Percentiles rank a stretch among this genome's conserved stretches.
These are phyloP conservation scores for Yamadazyma dendronema DNA, from an alignment of 1,139 yeast genomes.

Conservation along the genomic window DNA sequence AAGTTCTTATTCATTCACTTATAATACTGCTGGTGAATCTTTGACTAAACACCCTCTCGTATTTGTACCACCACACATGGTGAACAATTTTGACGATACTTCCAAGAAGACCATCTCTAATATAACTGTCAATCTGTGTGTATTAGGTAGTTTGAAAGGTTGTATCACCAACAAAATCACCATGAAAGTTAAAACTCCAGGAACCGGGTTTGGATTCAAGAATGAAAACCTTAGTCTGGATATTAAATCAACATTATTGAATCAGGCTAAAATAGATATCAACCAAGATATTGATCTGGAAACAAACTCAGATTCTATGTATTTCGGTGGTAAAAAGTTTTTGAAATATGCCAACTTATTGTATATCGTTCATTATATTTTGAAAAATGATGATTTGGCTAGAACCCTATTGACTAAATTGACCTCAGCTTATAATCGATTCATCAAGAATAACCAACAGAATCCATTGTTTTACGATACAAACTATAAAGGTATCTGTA, in stretches of 20 bases:
- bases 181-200: conserved; percentile 37
- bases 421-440: conserved; percentile 52
- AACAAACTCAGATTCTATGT: conserved; percentile 46
- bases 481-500: conserved; percentile 62
- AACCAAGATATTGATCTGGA: conserved; percentile 54
- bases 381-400: conserved; percentile 44
- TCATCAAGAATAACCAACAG: conserved; percentile 50
- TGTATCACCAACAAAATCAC: conserved; percentile 45
- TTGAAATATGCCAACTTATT: conserved; percentile 67
- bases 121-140: conserved; percentile 48
- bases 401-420: conserved; percentile 40
- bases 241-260: conserved; percentile 31
- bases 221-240: conserved; percentile 12
- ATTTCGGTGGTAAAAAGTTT: conserved; percentile 58
- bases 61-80: conserved; percentile 69
- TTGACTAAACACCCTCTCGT: conserved; percentile 46
- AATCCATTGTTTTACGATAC: conserved; percentile 59
- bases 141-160: conserved; percentile 61
- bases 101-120: conserved; percentile 38
- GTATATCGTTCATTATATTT: conserved; percentile 51
- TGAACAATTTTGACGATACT: conserved; percentile 39
- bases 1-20: conserved; percentile 49
- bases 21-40: conserved; percentile 49
- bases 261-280: conserved; percentile 32
- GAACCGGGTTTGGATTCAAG: conserved; percentile 7